phyloP scores from a whole-genome alignment of 1,139 yeast genomes.

The Yamadazyma spencermartinsiae region DNA sequence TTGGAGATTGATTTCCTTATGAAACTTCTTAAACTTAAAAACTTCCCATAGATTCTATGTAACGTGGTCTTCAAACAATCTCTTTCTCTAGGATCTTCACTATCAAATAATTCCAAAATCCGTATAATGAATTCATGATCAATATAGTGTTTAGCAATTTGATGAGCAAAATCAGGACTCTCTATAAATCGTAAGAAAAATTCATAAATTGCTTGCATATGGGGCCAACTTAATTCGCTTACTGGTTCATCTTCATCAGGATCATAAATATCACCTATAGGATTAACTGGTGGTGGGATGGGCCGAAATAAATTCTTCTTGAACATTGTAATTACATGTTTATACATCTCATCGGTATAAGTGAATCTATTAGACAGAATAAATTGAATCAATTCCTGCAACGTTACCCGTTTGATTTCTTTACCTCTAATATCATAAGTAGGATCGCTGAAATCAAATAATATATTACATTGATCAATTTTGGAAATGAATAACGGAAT shows the following conservation, averaged over 20 bases:
- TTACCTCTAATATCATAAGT: constrained; percentile 90
- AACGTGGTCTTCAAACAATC: constrained; percentile 93
- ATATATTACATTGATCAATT: constrained; percentile 89
- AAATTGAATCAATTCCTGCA: constrained; percentile 87
- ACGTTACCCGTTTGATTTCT: constrained; percentile 82
- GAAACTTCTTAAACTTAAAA: constrained; percentile 83
- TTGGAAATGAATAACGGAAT: constrained; percentile 80
- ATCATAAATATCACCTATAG: constrained; percentile 91
- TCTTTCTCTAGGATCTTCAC: constrained; percentile 95
- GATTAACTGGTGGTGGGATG: constrained; percentile 97
- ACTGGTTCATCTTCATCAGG: constrained; percentile 99
- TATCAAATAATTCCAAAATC: constrained; percentile 84
- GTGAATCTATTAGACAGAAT: constrained; percentile 79
- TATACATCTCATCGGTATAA: constrained; percentile 89
- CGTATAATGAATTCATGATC: constrained; percentile 86
- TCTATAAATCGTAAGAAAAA: constrained; percentile 91
- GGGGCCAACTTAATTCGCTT: constrained; percentile 97
- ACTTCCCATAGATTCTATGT: constrained; percentile 95
- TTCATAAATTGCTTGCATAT: constrained; percentile 95
- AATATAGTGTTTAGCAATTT: constrained; percentile 87
- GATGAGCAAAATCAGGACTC: constrained; percentile 92
- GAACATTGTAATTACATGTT: constrained; percentile 87
- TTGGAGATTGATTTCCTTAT: constrained; percentile 90
- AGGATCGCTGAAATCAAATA: constrained; percentile 94
- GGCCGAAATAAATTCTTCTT: constrained; percentile 88